Conservation (phyloP, 495 filamentous ascomycete species). For the Talaromyces wortmannii region DNA sequence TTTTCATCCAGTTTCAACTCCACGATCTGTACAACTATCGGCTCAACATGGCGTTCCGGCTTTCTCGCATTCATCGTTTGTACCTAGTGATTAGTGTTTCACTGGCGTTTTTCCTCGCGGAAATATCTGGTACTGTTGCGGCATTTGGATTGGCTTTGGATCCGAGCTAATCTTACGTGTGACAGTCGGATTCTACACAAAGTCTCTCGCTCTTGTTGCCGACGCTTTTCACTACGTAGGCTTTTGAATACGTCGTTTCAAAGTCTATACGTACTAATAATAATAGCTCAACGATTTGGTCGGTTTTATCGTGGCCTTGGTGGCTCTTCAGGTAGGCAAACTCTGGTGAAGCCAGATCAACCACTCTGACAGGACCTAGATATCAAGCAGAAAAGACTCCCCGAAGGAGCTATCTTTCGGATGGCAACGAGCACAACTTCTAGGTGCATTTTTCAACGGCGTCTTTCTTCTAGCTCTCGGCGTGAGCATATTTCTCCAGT, state of each 20-base stretch:
- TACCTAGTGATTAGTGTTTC: constrained; percentile 41
- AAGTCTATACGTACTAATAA: not conserved
- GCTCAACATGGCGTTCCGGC: constrained; percentile 8
- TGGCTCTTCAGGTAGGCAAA: constrained; percentile 64
- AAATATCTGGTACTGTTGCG: constrained; percentile 34
- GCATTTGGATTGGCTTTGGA: not conserved
- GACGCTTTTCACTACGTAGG: constrained; percentile 92
- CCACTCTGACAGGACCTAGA: constrained; percentile 9
- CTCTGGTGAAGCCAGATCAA: not conserved
- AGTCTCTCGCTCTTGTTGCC: constrained; percentile 80
- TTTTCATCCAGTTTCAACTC: not conserved
- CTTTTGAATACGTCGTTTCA: not conserved
- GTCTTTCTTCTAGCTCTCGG: constrained; percentile 88
- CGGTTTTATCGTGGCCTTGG: constrained; percentile 75
- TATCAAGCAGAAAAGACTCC: constrained; percentile 17
- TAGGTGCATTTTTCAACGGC: constrained; percentile 88
- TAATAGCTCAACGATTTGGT: constrained; percentile 81
- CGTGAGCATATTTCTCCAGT: constrained; percentile 87
- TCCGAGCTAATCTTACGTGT: not conserved
- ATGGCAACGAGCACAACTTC: constrained; percentile 81
- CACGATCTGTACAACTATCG: not conserved
- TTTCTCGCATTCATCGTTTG: constrained; percentile 33
- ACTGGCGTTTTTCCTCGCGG: constrained; percentile 42
- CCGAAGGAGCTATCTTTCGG: constrained; percentile 39
- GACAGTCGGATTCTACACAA: constrained; percentile 65